Evolutionary conservation across 768 basidiomycete species (phyloP), one percentile per base, ranked within the genome.

Genomic region (Thelephora aurantiotincta): DNA sequence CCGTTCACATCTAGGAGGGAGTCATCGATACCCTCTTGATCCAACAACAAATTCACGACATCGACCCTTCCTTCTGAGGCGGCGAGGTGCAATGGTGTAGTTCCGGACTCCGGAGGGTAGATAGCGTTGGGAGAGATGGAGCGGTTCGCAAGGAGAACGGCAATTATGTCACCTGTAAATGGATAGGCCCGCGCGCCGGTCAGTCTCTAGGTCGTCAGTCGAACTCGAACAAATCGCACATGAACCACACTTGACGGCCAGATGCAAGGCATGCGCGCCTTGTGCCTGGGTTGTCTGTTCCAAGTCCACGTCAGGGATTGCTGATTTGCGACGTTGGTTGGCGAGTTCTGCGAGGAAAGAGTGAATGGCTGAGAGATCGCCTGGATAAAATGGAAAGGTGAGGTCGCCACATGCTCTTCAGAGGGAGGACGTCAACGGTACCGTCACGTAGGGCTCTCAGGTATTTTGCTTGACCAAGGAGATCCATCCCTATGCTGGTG

Each of bases 21-120:
- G 53, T 96, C 93, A 57, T 97, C 81, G 36, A 92, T 78, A 2
- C 64, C 72, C 0, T 84, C 79, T 54, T 93, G 84, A 46, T 83
- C 82, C 1, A 97, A 70, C 2, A 97, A 67, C 11, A 92, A 60
- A 42, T 71, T 69, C 9, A 94, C 80, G 30, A 87, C 70, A 48
- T 89, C 87, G 3, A 71, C 62, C 20, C 88, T 68, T 2, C 81
- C 85, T 1, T 90, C 68, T 0, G 80, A 76, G 0, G 85, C 80
- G 63, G 80, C 72, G 62, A 92, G 59, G 70, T 80, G 77, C 0
- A 91, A 69, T 0, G 89, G 79, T 0, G 84, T 87, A 3, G 68
- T 71, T 1, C 82, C 81, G 0, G 84, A 81, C 0, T 72, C 77
- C 0, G 77, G 76, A 0, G 87, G 87, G 51, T 88, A 78, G 0